phyloP scores from a whole-genome alignment of 345 rosid genomes.

The Populus davidiana region DNA sequence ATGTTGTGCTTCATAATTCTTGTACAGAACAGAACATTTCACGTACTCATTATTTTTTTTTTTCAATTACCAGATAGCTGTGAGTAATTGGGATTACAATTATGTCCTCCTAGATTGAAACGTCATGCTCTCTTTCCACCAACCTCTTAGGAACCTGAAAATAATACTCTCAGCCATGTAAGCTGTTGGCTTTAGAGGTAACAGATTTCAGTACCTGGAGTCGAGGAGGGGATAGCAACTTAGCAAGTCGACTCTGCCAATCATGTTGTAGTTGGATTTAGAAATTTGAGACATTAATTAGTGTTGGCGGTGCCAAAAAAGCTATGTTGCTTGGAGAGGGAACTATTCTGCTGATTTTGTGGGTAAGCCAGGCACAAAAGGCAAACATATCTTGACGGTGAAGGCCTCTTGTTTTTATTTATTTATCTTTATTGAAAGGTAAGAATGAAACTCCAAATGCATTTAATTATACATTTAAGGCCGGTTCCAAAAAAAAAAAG shows the following conservation, averaged over 20 bases:
- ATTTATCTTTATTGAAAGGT: neutral
- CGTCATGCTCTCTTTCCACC: neutral
- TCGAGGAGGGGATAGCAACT: too few relatives aligned
- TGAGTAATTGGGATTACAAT: neutral
- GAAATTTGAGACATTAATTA: neutral
- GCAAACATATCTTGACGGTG: neutral
- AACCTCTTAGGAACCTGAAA: neutral
- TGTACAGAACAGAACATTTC: neutral
- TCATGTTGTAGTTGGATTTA: neutral
- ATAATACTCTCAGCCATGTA: too few relatives aligned
- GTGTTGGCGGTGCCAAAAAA: neutral
- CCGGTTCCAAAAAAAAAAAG: too few relatives aligned
- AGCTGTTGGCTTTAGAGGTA: too few relatives aligned
- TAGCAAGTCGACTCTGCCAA: too few relatives aligned
- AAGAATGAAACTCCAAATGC: neutral
- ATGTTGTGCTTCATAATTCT: neutral
- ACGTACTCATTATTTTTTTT: too few relatives aligned
- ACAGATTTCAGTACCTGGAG: too few relatives aligned
- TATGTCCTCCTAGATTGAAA: neutral
- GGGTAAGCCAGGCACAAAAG: neutral
- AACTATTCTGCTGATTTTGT: neutral
- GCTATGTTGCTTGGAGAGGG: neutral
- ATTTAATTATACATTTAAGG: neutral
- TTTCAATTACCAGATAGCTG: too few relatives aligned
- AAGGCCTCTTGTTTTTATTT: neutral